Evolutionary conservation across 257 asterid species (phyloP).

Genomic region (Solanum commersonii): DNA sequence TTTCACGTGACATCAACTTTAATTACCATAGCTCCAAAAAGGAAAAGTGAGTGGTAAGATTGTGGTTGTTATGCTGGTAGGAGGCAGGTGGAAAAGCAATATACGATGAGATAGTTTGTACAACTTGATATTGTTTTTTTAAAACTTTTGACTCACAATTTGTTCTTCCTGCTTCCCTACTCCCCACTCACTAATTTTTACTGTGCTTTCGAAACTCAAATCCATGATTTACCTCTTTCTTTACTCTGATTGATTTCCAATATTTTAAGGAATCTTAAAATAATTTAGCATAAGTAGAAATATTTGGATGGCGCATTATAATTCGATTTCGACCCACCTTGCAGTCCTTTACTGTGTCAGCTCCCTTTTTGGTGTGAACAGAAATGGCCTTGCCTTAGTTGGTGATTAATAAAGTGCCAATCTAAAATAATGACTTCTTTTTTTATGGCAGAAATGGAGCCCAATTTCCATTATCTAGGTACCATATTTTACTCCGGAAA

Average conservation of each 20-base stretch:
- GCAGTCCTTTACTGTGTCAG: neutral
- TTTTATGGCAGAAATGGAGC: neutral
- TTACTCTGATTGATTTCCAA: neutral
- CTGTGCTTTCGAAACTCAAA: neutral
- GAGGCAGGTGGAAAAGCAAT: neutral
- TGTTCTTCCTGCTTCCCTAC: neutral
- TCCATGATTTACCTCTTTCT: neutral
- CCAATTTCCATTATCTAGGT: neutral
- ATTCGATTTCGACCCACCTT: neutral
- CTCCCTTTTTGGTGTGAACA: neutral
- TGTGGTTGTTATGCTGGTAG: conserved; percentile 2
- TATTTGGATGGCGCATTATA: neutral
- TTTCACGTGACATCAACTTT: neutral
- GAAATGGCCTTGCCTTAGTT: neutral
- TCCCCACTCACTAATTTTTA: neutral
- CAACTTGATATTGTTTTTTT: neutral
- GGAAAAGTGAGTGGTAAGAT: neutral
- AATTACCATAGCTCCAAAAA: neutral
- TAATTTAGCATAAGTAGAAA: neutral
- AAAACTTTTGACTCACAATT: conserved; percentile 4
- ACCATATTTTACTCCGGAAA: neutral
- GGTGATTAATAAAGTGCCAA: neutral
- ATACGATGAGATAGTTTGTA: neutral
- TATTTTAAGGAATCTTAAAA: neutral
- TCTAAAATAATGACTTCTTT: neutral